These are phyloP conservation scores for Akanthomyces muscarius DNA, from an alignment of 2,329 filamentous ascomycete species.

Conservation along the genomic window DNA sequence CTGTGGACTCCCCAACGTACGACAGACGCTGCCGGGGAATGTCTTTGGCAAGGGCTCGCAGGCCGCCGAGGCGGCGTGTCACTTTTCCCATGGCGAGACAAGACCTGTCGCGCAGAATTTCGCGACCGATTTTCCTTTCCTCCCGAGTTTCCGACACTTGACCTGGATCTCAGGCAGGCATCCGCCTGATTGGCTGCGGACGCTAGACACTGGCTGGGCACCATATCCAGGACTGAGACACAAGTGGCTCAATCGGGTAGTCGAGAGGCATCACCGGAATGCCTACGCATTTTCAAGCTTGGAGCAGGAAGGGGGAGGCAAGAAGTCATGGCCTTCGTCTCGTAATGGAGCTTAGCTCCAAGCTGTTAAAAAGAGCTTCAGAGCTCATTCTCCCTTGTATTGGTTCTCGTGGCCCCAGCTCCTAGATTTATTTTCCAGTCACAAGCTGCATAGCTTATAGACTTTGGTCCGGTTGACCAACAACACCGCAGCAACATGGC, in stretches of 20 bases:
- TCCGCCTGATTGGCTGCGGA: not conserved
- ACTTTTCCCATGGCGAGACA: not conserved
- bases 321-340: not conserved
- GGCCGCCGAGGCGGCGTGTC: not conserved
- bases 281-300: constrained; percentile 9
- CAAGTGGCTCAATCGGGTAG: not conserved
- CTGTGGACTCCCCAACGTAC: not conserved
- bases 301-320: not conserved
- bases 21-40: constrained; percentile 2
- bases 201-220: not conserved
- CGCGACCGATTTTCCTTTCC: not conserved
- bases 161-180: not conserved
- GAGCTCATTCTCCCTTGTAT: not conserved
- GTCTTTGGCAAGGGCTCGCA: not conserved
- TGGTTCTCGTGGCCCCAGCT: not conserved
- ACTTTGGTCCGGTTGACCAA: no score
- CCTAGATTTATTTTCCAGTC: not conserved
- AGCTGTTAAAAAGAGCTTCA: constrained; percentile 8
- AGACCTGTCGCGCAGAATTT: constrained; percentile 4
- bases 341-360: not conserved
- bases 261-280: constrained; percentile 11
- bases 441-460: no score
- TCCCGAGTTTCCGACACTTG: not conserved
- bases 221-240: constrained; percentile 12
- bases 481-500: not conserved